phyloP scores from a whole-genome alignment of 1,284 basidiomycete species.

The Coniferiporia sulphurascens region DNA sequence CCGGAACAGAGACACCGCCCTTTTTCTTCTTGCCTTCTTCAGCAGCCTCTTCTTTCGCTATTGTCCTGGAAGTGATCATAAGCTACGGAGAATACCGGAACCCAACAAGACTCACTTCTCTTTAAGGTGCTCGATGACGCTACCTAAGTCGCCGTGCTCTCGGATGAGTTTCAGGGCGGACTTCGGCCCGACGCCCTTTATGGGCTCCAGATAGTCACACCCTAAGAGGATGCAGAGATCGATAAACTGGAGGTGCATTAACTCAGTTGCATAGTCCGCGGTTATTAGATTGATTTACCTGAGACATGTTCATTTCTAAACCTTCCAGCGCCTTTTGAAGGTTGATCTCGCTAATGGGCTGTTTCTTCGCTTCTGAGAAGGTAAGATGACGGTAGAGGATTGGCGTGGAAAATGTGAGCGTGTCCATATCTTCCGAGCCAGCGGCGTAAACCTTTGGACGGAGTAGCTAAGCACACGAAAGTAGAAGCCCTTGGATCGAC shows the following conservation, averaged over 20 bases:
- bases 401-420: slow-evolving; percentile 91
- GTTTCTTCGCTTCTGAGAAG: slow-evolving; percentile 97
- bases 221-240: slow-evolving; percentile 96
- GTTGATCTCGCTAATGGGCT: slow-evolving; percentile 93
- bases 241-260: slow-evolving; percentile 64
- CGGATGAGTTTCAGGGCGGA: slow-evolving; percentile 91
- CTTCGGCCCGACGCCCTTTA: slow-evolving; percentile 94
- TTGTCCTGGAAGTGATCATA: slow-evolving; percentile 26
- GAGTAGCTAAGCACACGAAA: slow-evolving; percentile 11
- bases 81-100: not conserved
- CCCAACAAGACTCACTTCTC: slow-evolving; percentile 56
- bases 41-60: slow-evolving; percentile 53
- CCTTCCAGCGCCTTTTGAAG: slow-evolving; percentile 83
- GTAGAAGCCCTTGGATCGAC: slow-evolving; percentile 8
- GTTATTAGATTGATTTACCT: slow-evolving; percentile 40
- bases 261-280: not conserved
- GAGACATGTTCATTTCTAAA: slow-evolving; percentile 88
- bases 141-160: slow-evolving; percentile 79
- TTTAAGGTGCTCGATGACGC: slow-evolving; percentile 77
- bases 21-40: slow-evolving; percentile 45
- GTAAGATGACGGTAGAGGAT: slow-evolving; percentile 94
- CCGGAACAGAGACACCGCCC: slow-evolving; percentile 78
- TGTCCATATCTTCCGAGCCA: slow-evolving; percentile 99
- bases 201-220: slow-evolving; percentile 97
- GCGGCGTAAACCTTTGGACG: slow-evolving; percentile 83